A percentile compares a stretch with the other conserved stretches of the same genome.
Evolutionary conservation across 352 stramenopile species (phyloP).

Genomic region (Globisporangium spiculum): DNA sequence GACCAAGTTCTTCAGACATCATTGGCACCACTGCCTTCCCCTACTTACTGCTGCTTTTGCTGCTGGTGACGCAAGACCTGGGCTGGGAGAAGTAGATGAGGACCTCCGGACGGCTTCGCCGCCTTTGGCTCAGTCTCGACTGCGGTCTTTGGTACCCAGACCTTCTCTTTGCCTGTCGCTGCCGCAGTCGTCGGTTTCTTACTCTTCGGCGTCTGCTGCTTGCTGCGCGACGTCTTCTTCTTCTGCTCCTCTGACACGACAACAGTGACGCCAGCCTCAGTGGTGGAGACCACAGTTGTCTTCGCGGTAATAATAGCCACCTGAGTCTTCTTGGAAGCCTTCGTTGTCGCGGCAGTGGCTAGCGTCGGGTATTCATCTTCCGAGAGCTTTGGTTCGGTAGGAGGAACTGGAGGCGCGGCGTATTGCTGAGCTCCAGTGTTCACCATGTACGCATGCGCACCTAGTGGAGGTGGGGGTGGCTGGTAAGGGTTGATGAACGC

Average conservation of each 20-base stretch:
- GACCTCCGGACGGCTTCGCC: constrained; percentile 19
- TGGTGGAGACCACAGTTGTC: neutral
- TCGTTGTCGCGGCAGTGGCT: constrained; percentile 10
- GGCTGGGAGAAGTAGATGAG: constrained; percentile 41
- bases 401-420: neutral
- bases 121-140: constrained; percentile 18
- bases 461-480: constrained; percentile 1
- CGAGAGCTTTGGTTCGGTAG: constrained; percentile 1
- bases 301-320: neutral
- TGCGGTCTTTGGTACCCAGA: constrained; percentile 35
- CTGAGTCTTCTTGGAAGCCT: constrained; percentile 10
- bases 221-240: constrained; percentile 16
- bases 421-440: neutral
- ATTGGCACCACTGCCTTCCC: neutral
- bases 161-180: constrained; percentile 17
- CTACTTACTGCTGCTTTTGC: constrained; percentile 25
- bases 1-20: neutral
- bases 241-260: constrained; percentile 15
- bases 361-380: constrained; percentile 29
- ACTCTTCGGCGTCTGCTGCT: constrained; percentile 4
- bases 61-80: constrained; percentile 54
- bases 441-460: neutral
- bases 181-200: constrained; percentile 13
- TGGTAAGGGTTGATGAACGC: constrained; percentile 26
- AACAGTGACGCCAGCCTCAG: neutral